Base-by-base conservation (phyloP, 2,329 filamentous ascomycete species). In the Periconia sp. region DNA sequence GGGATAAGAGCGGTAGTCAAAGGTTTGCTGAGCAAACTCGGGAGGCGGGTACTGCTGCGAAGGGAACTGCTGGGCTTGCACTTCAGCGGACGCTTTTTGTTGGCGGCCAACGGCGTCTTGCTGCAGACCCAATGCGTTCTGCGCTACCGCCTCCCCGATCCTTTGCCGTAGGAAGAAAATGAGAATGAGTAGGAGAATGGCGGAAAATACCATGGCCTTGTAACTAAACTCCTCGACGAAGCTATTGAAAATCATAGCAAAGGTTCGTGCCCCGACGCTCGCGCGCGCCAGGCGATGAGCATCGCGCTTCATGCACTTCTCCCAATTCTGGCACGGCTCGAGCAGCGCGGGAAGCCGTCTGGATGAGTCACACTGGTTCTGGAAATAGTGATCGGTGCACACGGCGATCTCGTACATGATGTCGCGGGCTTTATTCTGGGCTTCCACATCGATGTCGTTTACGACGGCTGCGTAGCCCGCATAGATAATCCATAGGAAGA, bases 171-270 rank as follows among this genome's bases (percentile, higher is more conserved):
- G 12, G 18, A 15, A 21, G 13, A 28, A 26, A 17, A 31, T 26
- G 13, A 46, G 19, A 32, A 59, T 19, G 22, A 52, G 15, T 32
- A 47, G 17, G 36, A 48, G 31, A 32, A 59, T 43, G 29, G 31
- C 7, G 6, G 40, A 8, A 38, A 40, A 50, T 77, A 84, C 82
- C 78, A 88, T 85, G 9, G 84, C 82, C 70, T 96, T 96, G 70
- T 89, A 87, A 52, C 87, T 90, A 69, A 97, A 92, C 5, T 89
- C 85, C 58, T 95, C 90, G 4, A 95, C 86, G 68, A 97, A 96
- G 60, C 87, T 87, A 66, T 97, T 96, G 70, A 97, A 86, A 28
- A 99, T 95, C 63, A 90, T 84, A 1, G 92, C 92, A 64, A 96
- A 88, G 18, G 92, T 94, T 62, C 89, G 87, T 4, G 90, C 92